Evolutionary conservation across 257 asterid genomes (phyloP), one percentile per base, ranked within the genome.

Genomic region (Plantago elongata): DNA sequence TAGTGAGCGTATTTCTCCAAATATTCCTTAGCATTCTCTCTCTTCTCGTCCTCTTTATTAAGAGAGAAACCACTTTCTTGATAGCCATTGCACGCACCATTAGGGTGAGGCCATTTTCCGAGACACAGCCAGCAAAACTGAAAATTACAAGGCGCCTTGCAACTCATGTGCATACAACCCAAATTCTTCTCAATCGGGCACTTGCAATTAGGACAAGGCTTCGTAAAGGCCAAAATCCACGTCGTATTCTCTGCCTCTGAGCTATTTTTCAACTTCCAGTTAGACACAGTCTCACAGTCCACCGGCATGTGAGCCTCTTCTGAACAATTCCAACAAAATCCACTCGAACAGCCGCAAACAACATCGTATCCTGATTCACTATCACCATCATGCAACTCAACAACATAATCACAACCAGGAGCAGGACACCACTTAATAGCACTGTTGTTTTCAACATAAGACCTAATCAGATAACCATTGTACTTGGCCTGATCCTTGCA

Each of bases 201-300:
- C 81, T 91, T 91, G 95, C 98, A 91, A 74, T 88, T 91, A 13
- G 98, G 98, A 71, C 98, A 91, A 62, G 95, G 95, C 80, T 91
- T 91, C 62, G 95, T 88, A 75, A 88, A 88, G 51, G 94, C 95
- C 80, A 91, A 68, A 71, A 91, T 91, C 98, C 77, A 72, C 14
- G 38, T 72, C 5, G 64, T 67, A 29, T 72, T 72, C 52, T 67
- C 77, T 1, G 77, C 63, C 57, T 72, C 77, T 0, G 73, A 59
- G 34, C 37, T 55, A 27, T 69, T 74, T 49, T 74, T 74, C 52
- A 40, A 9, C 37, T 54, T 61, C 75, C 79, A 74, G 57, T 48
- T 74, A 8, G 60, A 68, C 15, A 74, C 79, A 42, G 62, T 69
- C 22, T 62, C 79, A 60, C 79, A 74, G 61, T 69, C 72, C 57